Evolutionary conservation across 129 eudicot species (phyloP).

Genomic region (Tanacetum coccineum): DNA sequence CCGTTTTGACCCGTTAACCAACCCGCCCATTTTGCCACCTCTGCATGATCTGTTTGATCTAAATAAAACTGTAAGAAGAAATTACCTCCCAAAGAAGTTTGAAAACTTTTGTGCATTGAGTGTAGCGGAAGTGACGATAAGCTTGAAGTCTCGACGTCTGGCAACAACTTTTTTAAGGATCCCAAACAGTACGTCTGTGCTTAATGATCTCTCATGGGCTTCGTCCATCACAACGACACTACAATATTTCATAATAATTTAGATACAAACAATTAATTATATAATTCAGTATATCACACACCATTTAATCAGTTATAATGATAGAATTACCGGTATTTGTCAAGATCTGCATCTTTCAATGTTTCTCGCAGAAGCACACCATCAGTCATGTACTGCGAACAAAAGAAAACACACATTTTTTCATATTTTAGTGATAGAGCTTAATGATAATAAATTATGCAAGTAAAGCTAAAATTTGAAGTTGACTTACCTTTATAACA

Average conservation of each 20-base stretch:
- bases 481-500: constrained; percentile 48
- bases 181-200: constrained; percentile 64
- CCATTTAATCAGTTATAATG: neutral
- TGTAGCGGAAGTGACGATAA: constrained; percentile 74
- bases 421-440: neutral
- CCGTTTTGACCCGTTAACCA: neutral
- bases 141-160: constrained; percentile 69
- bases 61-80: neutral
- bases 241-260: constrained; percentile 20
- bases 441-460: too few species aligned
- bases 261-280: neutral
- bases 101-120: constrained; percentile 69
- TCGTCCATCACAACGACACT: constrained; percentile 73
- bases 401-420: neutral
- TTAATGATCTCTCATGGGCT: constrained; percentile 75
- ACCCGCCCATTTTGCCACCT: constrained; percentile 1
- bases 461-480: neutral
- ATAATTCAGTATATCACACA: constrained; percentile 5
- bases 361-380: constrained; percentile 77
- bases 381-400: constrained; percentile 68
- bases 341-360: constrained; percentile 68
- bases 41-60: neutral
- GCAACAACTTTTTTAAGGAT: constrained; percentile 71
- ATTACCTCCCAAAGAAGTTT: constrained; percentile 62
- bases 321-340: constrained; percentile 55